Percentiles rank a stretch among this genome's conserved stretches.
Conservation (phyloP, 202 grass and related monocot species). For the Schoenoplectus triqueter region DNA sequence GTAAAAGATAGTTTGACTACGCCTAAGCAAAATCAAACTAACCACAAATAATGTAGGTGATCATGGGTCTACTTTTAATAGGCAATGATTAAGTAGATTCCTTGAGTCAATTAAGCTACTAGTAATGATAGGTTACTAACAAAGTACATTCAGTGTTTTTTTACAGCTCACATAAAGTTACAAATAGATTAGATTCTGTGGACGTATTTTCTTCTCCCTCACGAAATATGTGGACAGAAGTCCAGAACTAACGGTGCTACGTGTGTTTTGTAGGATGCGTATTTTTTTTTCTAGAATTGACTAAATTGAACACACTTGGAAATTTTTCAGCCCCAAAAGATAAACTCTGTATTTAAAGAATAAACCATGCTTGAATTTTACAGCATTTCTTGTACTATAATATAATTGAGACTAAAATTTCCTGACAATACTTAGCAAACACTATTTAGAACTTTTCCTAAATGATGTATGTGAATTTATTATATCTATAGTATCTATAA, state of each 20-base stretch:
- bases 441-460: too few species aligned
- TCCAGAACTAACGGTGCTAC: too few species aligned
- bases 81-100: slow-evolving; percentile 31
- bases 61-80: slow-evolving; percentile 30
- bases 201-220: neutral
- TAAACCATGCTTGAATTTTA: neutral
- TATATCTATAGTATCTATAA: too few species aligned
- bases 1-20: neutral
- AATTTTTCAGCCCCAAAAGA: too few species aligned
- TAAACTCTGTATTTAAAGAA: neutral
- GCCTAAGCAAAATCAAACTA: neutral
- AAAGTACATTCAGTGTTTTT: neutral
- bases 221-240: neutral
- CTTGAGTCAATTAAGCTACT: slow-evolving; percentile 8
- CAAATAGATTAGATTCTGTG: neutral
- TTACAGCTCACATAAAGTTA: neutral
- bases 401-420: too few species aligned
- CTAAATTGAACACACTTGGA: too few species aligned
- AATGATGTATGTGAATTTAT: too few species aligned
- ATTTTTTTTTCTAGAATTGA: too few species aligned
- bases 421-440: too few species aligned
- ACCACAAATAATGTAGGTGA: slow-evolving; percentile 9
- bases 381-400: too few species aligned
- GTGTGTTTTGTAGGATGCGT: too few species aligned
- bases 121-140: neutral